These are phyloP conservation scores for Orbilia ellipsospora DNA, from an alignment of 2,329 filamentous ascomycete species.

Conservation along the genomic window DNA sequence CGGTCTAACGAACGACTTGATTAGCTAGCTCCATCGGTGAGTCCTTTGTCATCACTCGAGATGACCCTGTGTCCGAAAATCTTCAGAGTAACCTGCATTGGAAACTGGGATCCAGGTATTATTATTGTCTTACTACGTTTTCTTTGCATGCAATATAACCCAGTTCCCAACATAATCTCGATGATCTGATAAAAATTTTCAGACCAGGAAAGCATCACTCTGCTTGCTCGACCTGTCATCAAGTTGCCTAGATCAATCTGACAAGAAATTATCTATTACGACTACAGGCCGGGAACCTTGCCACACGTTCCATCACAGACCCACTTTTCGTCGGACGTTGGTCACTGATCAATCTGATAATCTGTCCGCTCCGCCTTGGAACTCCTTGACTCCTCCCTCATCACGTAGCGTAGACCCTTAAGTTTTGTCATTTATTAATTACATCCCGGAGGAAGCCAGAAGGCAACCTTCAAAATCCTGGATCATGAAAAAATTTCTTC, in stretches of 20 bases:
- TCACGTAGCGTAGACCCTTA: slow-evolving; percentile 13
- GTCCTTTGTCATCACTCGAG: no score
- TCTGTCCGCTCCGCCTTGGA: slow-evolving; percentile 31
- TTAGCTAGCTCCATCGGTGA: no score
- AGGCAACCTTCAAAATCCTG: slow-evolving; percentile 33
- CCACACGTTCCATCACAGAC: slow-evolving; percentile 41
- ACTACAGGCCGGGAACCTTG: slow-evolving; percentile 29
- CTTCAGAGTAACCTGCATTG: slow-evolving; percentile 36
- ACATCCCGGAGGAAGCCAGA: slow-evolving; percentile 11
- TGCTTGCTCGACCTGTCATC: slow-evolving; percentile 44
- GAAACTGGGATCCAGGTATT: slow-evolving; percentile 13
- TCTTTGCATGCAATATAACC: background rate
- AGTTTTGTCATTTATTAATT: background rate
- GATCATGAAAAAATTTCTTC: slow-evolving; percentile 33
- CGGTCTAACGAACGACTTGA: no score
- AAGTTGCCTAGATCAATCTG: slow-evolving; percentile 52
- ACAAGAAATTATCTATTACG: slow-evolving; percentile 47
- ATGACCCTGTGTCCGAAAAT: no score
- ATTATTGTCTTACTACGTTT: slow-evolving; percentile 20
- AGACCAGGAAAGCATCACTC: slow-evolving; percentile 8
- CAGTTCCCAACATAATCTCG: slow-evolving; percentile 34
- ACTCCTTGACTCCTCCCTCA: slow-evolving; percentile 17
- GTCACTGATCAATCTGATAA: slow-evolving; percentile 55
- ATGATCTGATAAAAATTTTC: slow-evolving; percentile 54
- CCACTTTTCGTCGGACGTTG: slow-evolving; percentile 6